Evolutionary conservation across 2,329 filamentous ascomycete species (phyloP), one percentile per base, ranked within the genome.

Genomic region (Diplodia corticola): DNA sequence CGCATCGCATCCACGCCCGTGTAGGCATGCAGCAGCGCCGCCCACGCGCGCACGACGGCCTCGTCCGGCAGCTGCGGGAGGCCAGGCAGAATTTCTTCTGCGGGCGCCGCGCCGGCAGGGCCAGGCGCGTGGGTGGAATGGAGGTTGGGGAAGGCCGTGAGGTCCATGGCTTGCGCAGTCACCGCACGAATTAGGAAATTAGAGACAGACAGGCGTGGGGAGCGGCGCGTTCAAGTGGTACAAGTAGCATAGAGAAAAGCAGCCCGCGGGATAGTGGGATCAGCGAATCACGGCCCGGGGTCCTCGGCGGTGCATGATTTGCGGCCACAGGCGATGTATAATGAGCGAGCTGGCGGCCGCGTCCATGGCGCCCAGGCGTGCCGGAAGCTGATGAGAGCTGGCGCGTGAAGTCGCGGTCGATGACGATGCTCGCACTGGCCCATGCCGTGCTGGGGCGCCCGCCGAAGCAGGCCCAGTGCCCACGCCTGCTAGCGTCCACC

Each of bases 31-130:
- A 71, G 50, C 33, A 71, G 33, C 7, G 46, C 28, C 17, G 69
- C 70, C 68, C 68, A 71, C 15, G 68, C 57, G 30, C 63, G 35
- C 44, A 68, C 17, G 7, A 71, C 22, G 26, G 30, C 59, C 37
- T 69, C 68, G 44, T 69, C 63, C 12, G 68, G 65, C 44, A 65
- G 22, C 28, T 57, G 65, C 24, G 55, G 63, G 10, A 63, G 61
- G 35, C 24, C 35, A 13, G 44, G 17, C 17, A 61, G 63, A 48
- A 35, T 48, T 37, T 40, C 67, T 65, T 37, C 53, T 28, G 40
- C 64, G n/a, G 49, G 13, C 13, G 35, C 46, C 33, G 49, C 5
- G 28, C n/a, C 33, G 15, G 55, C 46, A 13, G 20, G 48, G 10
- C 5, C 22, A 1, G 6, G 15, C 7, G 28, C 26, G 24, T 44